Evolutionary conservation across 1,284 basidiomycete genomes (phyloP).

Genomic region (Somion occarium): DNA sequence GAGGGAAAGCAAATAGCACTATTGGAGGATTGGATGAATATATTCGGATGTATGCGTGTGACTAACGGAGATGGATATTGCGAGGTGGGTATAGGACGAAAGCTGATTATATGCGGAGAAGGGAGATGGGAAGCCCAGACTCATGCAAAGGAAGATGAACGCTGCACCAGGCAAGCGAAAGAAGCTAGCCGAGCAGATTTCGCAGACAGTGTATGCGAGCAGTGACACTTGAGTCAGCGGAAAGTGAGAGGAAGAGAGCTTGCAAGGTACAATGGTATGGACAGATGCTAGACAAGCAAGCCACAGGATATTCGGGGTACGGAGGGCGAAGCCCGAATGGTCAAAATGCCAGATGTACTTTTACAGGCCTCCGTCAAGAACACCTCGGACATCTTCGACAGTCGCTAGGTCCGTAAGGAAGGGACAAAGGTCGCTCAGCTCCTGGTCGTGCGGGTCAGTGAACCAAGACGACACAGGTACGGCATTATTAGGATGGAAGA

Average conservation of each 20-base stretch:
- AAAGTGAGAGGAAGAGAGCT: neutral
- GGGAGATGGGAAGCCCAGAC: neutral
- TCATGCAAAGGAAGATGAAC: neutral
- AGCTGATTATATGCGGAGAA: neutral
- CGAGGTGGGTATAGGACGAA: neutral
- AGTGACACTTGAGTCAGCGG: neutral
- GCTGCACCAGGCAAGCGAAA: neutral
- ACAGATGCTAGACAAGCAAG: constrained; percentile 2
- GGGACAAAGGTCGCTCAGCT: constrained; percentile 90
- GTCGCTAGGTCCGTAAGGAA: constrained; percentile 87
- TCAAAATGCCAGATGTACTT: neutral
- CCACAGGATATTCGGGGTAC: neutral
- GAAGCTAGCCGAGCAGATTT: neutral
- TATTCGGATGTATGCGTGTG: neutral
- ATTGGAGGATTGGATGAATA: neutral
- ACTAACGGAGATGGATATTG: neutral
- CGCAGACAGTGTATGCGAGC: neutral
- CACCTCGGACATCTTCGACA: constrained; percentile 89
- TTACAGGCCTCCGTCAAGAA: constrained; percentile 81
- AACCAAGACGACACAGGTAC: constrained; percentile 99
- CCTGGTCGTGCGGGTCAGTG: constrained; percentile 97
- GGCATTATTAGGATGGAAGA: constrained; percentile 99
- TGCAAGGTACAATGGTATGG: constrained; percentile 1
- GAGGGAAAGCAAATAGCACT: neutral
- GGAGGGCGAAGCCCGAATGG: neutral